phyloP scores from a whole-genome alignment of 1,139 yeast genomes.

The Pneumocystis canis region DNA sequence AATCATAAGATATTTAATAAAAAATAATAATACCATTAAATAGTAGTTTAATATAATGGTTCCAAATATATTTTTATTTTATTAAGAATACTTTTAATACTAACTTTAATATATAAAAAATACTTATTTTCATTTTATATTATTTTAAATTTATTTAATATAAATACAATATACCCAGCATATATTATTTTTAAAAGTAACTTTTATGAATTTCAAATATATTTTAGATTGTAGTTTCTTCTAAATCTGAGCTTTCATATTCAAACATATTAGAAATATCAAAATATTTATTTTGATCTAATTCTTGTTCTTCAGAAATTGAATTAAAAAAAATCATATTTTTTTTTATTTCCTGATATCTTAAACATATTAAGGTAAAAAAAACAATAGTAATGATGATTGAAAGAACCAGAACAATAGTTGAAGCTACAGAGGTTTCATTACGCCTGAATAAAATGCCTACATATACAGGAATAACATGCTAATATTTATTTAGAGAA shows the following conservation, averaged over 20 bases:
- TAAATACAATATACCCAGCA: no score
- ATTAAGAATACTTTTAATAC: no score
- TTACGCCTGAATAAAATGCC: background rate
- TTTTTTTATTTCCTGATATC: background rate
- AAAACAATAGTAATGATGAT: background rate
- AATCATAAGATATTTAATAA: no score
- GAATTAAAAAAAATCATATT: background rate
- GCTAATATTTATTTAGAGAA: background rate
- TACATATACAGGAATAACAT: background rate
- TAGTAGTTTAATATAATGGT: no score
- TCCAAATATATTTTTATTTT: no score
- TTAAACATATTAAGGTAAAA: background rate
- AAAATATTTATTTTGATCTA: background rate
- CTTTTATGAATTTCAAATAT: background rate
- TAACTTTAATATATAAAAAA: no score
- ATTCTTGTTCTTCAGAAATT: background rate
- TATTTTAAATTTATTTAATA: no score
- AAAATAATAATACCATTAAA: no score
- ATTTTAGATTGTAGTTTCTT: background rate
- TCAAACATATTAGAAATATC: background rate
- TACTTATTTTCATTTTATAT: no score
- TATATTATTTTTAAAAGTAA: background rate
- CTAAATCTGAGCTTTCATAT: background rate
- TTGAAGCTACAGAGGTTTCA: background rate
- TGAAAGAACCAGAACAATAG: background rate